Percentiles rank a stretch among this genome's conserved stretches.
Evolutionary conservation across 225 moss, liverwort and hornwort species (phyloP).

Genomic region (Sphagnum contortum): DNA sequence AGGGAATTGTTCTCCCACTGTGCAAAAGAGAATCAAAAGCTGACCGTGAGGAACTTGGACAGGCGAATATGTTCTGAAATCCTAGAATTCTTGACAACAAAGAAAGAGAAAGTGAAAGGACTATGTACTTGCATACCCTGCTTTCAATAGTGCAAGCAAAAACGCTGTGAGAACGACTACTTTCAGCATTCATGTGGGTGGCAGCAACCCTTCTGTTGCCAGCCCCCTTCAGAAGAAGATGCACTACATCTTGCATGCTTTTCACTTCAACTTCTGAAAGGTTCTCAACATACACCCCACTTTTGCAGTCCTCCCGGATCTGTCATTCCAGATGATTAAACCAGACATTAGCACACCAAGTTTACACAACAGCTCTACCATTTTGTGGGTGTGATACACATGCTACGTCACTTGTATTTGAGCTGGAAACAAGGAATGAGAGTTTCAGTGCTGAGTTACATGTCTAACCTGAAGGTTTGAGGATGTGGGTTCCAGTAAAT

Average conservation of each 20-base stretch:
- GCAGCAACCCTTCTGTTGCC: constrained; percentile 40
- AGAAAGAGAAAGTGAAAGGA: background rate
- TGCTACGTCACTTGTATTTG: no score
- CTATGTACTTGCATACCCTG: constrained; percentile 15
- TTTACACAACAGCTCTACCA: no score
- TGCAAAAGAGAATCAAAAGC: background rate
- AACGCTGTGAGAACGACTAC: constrained; percentile 49
- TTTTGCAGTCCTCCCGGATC: no score
- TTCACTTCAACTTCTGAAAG: no score
- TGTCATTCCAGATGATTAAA: no score
- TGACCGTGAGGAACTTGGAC: background rate
- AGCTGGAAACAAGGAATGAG: no score
- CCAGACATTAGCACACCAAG: no score
- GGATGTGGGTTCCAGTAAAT: constrained; percentile 2
- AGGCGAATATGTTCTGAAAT: background rate
- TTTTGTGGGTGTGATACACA: no score
- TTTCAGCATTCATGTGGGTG: constrained; percentile 53
- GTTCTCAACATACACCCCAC: no score
- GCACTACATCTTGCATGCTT: no score
- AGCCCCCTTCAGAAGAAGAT: no score
- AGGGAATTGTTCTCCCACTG: constrained; percentile 42
- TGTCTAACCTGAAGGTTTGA: constrained; percentile 1
- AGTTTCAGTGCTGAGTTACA: no score
- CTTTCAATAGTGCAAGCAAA: constrained; percentile 50
- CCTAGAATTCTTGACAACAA: background rate